A percentile compares a stretch with the other conserved stretches of the same genome.
phyloP scores from a whole-genome alignment of 345 rosid species.

The Lepidium aucheri region DNA sequence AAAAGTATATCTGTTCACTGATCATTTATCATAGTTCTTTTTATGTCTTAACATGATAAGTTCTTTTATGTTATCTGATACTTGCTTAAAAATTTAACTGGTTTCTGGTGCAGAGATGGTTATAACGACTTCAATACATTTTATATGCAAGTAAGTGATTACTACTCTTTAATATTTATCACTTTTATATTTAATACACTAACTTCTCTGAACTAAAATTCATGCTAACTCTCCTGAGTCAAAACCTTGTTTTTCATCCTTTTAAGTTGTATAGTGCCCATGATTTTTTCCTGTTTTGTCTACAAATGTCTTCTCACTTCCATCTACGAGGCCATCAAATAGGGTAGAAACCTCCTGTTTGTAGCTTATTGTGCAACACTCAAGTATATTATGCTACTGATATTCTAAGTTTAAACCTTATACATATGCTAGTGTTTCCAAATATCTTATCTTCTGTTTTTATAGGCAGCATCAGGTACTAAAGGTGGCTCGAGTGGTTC shows the following conservation, averaged over 20 bases:
- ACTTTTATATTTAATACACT: not conserved
- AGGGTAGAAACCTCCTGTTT: not conserved
- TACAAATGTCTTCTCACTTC: not conserved
- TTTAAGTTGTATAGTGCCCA: not conserved
- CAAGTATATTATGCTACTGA: not conserved
- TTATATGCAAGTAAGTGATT: constrained; percentile 84
- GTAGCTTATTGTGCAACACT: not conserved
- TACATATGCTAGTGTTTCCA: not conserved
- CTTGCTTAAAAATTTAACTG: not conserved
- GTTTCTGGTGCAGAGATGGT: constrained; percentile 82
- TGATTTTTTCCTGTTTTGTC: not conserved
- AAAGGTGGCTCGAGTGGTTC: constrained; percentile 99
- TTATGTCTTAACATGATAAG: not conserved
- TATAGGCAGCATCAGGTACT: constrained; percentile 95
- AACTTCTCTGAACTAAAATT: not conserved
- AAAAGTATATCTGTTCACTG: constrained; percentile 43
- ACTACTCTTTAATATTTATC: not conserved
- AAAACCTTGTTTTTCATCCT: not conserved
- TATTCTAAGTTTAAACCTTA: not conserved
- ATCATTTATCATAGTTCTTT: constrained; percentile 4
- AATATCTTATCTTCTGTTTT: constrained; percentile 5
- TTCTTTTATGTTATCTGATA: not conserved
- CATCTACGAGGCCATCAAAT: not conserved
- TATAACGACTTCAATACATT: constrained; percentile 98
- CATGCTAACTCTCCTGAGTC: not conserved